phyloP scores from a whole-genome alignment of 768 basidiomycete genomes.

The Rhizopogon roseolus region DNA sequence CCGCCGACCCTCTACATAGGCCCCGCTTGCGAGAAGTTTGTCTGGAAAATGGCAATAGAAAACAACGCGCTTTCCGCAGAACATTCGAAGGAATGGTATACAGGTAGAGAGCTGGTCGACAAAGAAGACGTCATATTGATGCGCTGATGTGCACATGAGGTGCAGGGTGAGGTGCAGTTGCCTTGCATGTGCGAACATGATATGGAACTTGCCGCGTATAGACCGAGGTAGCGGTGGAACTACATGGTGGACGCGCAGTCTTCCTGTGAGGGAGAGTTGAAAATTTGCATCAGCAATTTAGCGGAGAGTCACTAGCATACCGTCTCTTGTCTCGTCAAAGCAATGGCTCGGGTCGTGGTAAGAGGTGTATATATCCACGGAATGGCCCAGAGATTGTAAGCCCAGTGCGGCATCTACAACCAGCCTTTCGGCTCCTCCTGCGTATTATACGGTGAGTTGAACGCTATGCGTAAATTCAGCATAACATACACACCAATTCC shows the following conservation, averaged over 20 bases:
- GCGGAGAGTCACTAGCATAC: constrained; percentile 35
- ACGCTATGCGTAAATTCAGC: not conserved
- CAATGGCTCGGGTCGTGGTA: constrained; percentile 84
- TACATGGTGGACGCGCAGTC: constrained; percentile 70
- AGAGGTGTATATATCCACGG: constrained; percentile 88
- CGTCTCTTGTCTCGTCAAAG: constrained; percentile 92
- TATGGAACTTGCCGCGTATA: constrained; percentile 76
- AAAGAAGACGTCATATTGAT: constrained; percentile 77
- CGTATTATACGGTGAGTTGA: not conserved
- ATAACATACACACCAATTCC: constrained; percentile 66
- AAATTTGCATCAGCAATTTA: not conserved
- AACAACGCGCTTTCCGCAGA: constrained; percentile 75
- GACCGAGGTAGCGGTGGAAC: constrained; percentile 77
- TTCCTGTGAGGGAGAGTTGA: constrained; percentile 46
- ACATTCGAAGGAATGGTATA: constrained; percentile 70
- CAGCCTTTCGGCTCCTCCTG: constrained; percentile 93
- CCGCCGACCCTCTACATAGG: constrained; percentile 47
- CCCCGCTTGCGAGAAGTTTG: constrained; percentile 78
- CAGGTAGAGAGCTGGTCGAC: constrained; percentile 95
- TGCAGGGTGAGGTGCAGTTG: constrained; percentile 78
- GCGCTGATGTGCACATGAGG: constrained; percentile 45
- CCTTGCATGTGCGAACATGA: constrained; percentile 82
- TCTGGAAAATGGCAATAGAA: constrained; percentile 99
- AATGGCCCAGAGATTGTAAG: constrained; percentile 78
- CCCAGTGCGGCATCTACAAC: constrained; percentile 94